Evolutionary conservation across 1,284 basidiomycete species (phyloP), one percentile per base, ranked within the genome.

Genomic region (Meira miltonrushii): DNA sequence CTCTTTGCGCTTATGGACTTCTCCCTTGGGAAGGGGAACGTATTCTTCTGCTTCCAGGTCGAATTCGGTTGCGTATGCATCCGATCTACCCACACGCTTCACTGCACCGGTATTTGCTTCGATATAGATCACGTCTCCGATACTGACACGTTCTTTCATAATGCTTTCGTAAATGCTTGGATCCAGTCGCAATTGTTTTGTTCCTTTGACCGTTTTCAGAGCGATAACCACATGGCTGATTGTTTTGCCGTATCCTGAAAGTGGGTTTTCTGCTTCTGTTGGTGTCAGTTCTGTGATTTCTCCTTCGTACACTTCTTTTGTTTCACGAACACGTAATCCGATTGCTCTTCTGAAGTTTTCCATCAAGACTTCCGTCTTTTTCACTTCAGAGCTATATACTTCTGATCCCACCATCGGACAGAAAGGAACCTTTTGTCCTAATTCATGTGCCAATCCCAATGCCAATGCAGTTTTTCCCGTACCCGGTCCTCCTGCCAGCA

Each of bases 41-140:
- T 97, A 98, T 54, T 94, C 96, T 78, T 97, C 94, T 6, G 93
- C 92, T 80, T 97, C 95, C 53, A 98, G 85, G 79, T 97, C 95
- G 79, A 92, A 98, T 54, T 94, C 93, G n/a, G 92, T 92, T 0
- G 94, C 92, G 75, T 97, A 98, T 1, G 94, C 93, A 79, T 98
- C 94, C 49, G 93, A 96, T 23, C 94, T 85, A 11, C 94, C 94
- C 7, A 98, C 94, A 19, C 94, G 87, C 88, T 91, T 97, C 67
- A 98, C 93, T 2, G 94, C 91, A 25, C 95, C 94, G 0, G 91
- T 93, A 72, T 93, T 89, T 0, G 85, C 85, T 79, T 98, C 94
- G 61, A 98, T 88, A 79, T 97, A 97, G 60, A 98, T 89, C 50
- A 98, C 92, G 73, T 98, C 94, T 37, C 94, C 95, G 2, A 97